Evolutionary conservation across 768 basidiomycete species (phyloP), one percentile per base, ranked within the genome.

Genomic region (Pleurotus ostreatus): DNA sequence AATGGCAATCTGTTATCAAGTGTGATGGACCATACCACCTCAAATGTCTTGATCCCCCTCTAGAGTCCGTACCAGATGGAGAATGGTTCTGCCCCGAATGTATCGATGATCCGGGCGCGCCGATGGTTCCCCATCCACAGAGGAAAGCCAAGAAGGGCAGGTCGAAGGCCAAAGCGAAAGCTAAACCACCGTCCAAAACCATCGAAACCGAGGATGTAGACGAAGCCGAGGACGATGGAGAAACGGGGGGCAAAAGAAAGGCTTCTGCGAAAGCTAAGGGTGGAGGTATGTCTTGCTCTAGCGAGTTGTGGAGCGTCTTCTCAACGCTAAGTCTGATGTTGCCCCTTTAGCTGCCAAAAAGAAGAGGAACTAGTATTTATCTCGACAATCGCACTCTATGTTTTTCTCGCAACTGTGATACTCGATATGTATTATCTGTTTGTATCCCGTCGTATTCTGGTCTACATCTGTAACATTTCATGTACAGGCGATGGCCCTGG

Each of bases 71-170:
- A 15, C 95, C 95, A 0, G 88, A 89, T 34, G 95, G 91, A 38
- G 90, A 94, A 72, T 94, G 94, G 93, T 93, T 93, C 77, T 96
- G 94, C 64, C 84, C 88, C 0, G 76, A 82, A 55, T 96, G 94
- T 65, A 69, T 71, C 8, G 75, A 76, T 34, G 77, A 81, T 18
- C 85, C 85, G 3, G 81, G 80, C 8, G 81, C 80, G 4, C 79
- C 82, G 5, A 74, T 80, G 3, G 80, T 78, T 16, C 64, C 66
- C 8, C 72, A 70, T 65, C 70, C 71, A 3, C 59, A 62, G 0
- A 65, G 65, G 55, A 68, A 67, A 46, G 62, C 62, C 46, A 60
- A 64, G 52, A 53, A 41, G 18, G 15, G 16, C 7, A 53, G 18
- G 20, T 23, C 57, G n/a, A 62, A 63, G 60, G 54, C 55, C 23